These are phyloP conservation scores for Ophiosphaerella korrae DNA, from an alignment of 2,329 filamentous ascomycete species.

Conservation along the genomic window DNA sequence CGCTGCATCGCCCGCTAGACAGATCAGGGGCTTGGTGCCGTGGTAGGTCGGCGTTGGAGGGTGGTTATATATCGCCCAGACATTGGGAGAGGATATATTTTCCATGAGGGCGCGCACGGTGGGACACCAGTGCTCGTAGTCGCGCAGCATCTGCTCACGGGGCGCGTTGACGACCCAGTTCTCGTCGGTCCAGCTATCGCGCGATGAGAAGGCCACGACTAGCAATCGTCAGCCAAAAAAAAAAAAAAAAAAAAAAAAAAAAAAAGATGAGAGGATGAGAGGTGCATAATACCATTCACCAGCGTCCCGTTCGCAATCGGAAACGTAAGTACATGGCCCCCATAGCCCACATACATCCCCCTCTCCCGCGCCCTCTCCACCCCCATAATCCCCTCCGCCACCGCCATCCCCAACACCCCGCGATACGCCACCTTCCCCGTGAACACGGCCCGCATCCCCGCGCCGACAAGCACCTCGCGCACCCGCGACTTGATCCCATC, in stretches of 20 bases:
- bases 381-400: conserved; percentile 57
- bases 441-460: conserved; percentile 54
- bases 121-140: conserved; percentile 30
- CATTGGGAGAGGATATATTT: conserved; percentile 52
- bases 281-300: conserved; percentile 54
- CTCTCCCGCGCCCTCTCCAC: conserved; percentile 54
- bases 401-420: conserved; percentile 64
- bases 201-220: conserved; percentile 37
- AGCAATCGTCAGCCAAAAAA: no score
- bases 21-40: conserved; percentile 39
- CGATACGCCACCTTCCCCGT: conserved; percentile 67
- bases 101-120: conserved; percentile 24
- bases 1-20: conserved; percentile 60
- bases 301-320: conserved; percentile 62
- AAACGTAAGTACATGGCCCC: conserved; percentile 65
- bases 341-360: conserved; percentile 63
- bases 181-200: conserved; percentile 21
- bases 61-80: conserved; percentile 57
- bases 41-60: conserved; percentile 49
- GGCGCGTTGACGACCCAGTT: conserved; percentile 35
- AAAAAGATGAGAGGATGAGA: background rate
- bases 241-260: background rate
- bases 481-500: conserved; percentile 67
- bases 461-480: conserved; percentile 59
- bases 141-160: conserved; percentile 31